Evolutionary conservation across 257 asterid species (phyloP).

Genomic region (Nyctanthes arbortristis): DNA sequence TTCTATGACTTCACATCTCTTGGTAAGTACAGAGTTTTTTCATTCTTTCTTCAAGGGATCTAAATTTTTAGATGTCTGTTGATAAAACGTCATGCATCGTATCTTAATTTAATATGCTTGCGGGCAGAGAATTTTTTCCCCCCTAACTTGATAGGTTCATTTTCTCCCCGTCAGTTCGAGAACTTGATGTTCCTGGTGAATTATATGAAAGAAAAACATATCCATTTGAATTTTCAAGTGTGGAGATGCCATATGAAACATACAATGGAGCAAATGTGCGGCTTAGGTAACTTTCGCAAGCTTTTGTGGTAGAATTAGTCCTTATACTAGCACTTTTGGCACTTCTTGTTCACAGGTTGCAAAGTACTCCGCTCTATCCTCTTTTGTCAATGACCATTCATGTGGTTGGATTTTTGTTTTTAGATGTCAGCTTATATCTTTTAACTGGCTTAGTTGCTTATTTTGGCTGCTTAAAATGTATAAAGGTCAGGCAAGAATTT

Average conservation of each 20-base stretch:
- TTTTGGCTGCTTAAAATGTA: background rate
- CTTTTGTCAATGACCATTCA: background rate
- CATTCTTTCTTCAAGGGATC: background rate
- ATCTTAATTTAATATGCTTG: conserved; percentile 8
- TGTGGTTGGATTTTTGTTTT: background rate
- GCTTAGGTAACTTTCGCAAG: conserved; percentile 67
- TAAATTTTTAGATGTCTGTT: background rate
- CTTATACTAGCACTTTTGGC: background rate
- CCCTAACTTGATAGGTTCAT: conserved; percentile 5
- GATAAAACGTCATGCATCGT: background rate
- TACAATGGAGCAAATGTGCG: conserved; percentile 92
- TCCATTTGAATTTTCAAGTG: conserved; percentile 98
- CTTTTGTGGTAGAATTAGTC: background rate
- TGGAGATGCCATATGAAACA: conserved; percentile 98
- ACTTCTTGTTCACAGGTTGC: background rate
- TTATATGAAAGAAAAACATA: conserved; percentile 85
- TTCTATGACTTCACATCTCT: conserved; percentile 92
- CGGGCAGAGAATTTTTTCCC: background rate
- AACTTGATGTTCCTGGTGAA: conserved; percentile 88
- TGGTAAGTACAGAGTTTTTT: conserved; percentile 44
- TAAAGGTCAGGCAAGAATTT: background rate
- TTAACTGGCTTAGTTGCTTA: conserved; percentile 1
- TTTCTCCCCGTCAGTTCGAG: conserved; percentile 50
- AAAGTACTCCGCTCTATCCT: background rate
- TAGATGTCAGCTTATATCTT: background rate